Conservation (phyloP, 768 basidiomycete genomes). For the Russula griseocarnosa region DNA sequence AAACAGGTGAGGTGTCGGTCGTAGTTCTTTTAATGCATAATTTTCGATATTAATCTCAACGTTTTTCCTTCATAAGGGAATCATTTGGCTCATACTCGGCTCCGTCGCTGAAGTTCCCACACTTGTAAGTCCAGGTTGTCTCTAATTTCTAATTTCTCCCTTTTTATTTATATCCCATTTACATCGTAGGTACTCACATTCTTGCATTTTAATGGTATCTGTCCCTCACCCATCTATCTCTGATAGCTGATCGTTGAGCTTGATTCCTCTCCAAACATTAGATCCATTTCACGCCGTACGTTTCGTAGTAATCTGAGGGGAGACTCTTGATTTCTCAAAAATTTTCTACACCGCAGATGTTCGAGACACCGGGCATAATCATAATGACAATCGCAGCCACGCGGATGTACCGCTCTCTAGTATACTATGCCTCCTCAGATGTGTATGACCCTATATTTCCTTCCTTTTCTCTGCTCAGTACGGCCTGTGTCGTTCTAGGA, state of each 20-base stretch:
- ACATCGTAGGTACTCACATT: background rate
- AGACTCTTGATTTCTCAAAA: background rate
- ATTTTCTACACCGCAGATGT: background rate
- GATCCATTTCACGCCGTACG: background rate
- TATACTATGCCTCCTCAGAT: background rate
- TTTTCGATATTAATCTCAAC: background rate
- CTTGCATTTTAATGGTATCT: too few relatives aligned
- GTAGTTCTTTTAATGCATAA: background rate
- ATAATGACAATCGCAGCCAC: background rate
- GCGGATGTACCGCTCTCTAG: slow-evolving; percentile 1
- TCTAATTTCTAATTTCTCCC: background rate
- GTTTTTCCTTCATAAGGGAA: background rate
- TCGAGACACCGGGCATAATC: background rate
- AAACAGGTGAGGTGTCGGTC: background rate
- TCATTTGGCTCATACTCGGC: background rate
- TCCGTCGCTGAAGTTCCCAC: background rate
- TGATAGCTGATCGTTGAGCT: background rate
- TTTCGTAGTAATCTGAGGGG: background rate
- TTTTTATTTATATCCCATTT: background rate
- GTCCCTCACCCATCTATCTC: too few relatives aligned
- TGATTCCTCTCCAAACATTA: background rate
- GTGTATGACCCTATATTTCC: background rate
- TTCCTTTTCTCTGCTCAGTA: background rate
- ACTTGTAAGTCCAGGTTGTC: background rate
- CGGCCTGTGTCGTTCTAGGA: background rate